A percentile compares a stretch with the other conserved stretches of the same genome.
Conservation (phyloP, 805 yeast genomes). For the Teunomyces atbi region DNA sequence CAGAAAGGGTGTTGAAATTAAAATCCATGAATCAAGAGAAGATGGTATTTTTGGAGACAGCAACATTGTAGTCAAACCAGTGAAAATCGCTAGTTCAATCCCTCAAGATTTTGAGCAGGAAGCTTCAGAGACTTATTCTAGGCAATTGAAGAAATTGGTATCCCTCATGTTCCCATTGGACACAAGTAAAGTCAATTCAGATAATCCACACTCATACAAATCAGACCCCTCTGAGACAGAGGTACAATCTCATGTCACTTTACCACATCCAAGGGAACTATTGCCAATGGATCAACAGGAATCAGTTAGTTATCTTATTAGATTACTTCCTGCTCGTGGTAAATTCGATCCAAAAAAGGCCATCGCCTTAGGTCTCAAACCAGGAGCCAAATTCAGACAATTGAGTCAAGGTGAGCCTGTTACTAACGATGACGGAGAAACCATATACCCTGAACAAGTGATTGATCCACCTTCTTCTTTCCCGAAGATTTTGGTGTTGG, state of each 20-base stretch:
- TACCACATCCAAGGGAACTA: constrained; percentile 23
- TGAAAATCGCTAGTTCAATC: constrained; percentile 21
- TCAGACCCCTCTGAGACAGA: constrained; percentile 38
- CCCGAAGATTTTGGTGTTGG: constrained; percentile 64
- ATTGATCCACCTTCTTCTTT: constrained; percentile 59
- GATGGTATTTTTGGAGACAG: constrained; percentile 32
- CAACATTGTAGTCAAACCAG: constrained; percentile 37
- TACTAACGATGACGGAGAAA: constrained; percentile 54
- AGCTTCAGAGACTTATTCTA: not conserved
- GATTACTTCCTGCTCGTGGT: constrained; percentile 70
- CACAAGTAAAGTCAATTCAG: constrained; percentile 37
- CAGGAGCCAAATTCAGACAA: constrained; percentile 56
- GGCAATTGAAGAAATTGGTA: constrained; percentile 36
- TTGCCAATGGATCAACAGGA: constrained; percentile 32
- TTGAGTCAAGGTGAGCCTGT: constrained; percentile 63
- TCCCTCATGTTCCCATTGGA: constrained; percentile 59
- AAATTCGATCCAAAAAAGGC: constrained; percentile 71
- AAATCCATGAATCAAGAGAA: constrained; percentile 31
- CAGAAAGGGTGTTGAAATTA: constrained; percentile 64
- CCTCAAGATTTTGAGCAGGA: not conserved
- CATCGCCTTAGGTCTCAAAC: constrained; percentile 61
- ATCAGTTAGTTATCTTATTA: constrained; percentile 67
- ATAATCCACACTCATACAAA: constrained; percentile 37
- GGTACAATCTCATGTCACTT: constrained; percentile 35
- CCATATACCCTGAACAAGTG: constrained; percentile 68